Percentiles rank a stretch among this genome's conserved stretches.
phyloP scores from a whole-genome alignment of 768 basidiomycete genomes.

The Aureoboletus auriporus region DNA sequence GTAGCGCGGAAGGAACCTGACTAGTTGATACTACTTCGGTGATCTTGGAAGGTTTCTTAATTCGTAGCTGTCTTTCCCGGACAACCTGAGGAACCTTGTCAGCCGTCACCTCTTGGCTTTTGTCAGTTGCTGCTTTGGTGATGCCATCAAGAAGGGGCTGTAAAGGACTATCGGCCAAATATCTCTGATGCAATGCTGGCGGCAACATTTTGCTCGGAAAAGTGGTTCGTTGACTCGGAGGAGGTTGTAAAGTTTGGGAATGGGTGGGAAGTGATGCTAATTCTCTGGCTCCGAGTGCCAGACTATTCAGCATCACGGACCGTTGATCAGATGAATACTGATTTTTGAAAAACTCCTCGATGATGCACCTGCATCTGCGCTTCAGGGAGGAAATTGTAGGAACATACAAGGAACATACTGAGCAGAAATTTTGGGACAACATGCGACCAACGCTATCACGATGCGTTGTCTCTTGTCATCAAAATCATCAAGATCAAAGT shows the following conservation, averaged over 20 bases:
- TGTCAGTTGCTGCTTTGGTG: slow-evolving; percentile 58
- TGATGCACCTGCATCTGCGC: slow-evolving; percentile 53
- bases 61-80: slow-evolving; percentile 71
- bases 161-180: slow-evolving; percentile 45
- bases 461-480: slow-evolving; percentile 71
- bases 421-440: slow-evolving; percentile 72
- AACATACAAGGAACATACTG: slow-evolving; percentile 52
- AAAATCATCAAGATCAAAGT: slow-evolving; percentile 81
- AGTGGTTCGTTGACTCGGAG: slow-evolving; percentile 30
- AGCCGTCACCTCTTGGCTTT: slow-evolving; percentile 48
- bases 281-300: slow-evolving; percentile 85
- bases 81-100: slow-evolving; percentile 58
- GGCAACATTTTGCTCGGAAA: slow-evolving; percentile 88
- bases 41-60: slow-evolving; percentile 48
- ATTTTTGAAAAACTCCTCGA: slow-evolving; percentile 92
- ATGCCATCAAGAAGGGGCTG: slow-evolving; percentile 61
- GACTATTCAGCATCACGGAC: slow-evolving; percentile 77
- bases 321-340: slow-evolving; percentile 90
- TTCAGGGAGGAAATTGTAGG: not conserved
- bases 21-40: slow-evolving; percentile 35
- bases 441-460: slow-evolving; percentile 75
- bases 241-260: slow-evolving; percentile 30
- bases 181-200: slow-evolving; percentile 62
- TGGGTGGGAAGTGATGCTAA: slow-evolving; percentile 49
- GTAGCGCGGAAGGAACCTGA: slow-evolving; percentile 12